Evolutionary conservation across 2,329 filamentous ascomycete genomes (phyloP).

Genomic region (Nemania serpens): DNA sequence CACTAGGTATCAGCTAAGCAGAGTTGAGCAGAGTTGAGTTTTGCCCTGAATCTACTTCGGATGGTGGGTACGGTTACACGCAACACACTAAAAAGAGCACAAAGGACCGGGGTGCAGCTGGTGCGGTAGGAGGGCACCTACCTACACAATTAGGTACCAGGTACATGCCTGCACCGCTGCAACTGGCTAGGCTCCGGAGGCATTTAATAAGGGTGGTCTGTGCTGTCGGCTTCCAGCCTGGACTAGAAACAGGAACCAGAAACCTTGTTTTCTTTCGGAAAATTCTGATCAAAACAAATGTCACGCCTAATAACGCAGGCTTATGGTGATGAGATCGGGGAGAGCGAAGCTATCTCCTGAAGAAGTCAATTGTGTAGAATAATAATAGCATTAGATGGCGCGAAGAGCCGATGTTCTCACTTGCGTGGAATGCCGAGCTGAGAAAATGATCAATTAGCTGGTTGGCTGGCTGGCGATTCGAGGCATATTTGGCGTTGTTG

Average conservation of each 20-base stretch:
- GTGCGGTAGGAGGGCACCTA: background rate
- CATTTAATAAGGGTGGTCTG: slow-evolving; percentile 10
- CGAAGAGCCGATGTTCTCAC: background rate
- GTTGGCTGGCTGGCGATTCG: slow-evolving; percentile 15
- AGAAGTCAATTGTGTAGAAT: slow-evolving; percentile 18
- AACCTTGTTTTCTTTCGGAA: slow-evolving; percentile 28
- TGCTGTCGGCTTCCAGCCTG: slow-evolving; percentile 14
- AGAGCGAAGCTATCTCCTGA: background rate
- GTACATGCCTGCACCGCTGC: background rate
- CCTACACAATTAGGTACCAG: background rate
- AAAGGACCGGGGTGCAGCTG: background rate
- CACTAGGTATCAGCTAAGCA: background rate
- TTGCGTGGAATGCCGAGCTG: background rate
- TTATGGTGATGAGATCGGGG: background rate
- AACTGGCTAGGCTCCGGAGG: background rate
- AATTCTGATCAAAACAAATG: slow-evolving; percentile 31
- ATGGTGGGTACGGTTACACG: slow-evolving; percentile 3
- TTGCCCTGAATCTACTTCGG: slow-evolving; percentile 2
- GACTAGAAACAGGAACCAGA: slow-evolving; percentile 13
- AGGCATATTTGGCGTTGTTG: slow-evolving; percentile 28
- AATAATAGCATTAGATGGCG: background rate
- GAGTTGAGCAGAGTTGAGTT: background rate
- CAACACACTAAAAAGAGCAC: background rate
- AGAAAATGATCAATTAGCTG: background rate
- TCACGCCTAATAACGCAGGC: slow-evolving; percentile 12